These are phyloP conservation scores for Fragilariopsis cylindrus DNA, from an alignment of 108 stramenopile genomes.

Conservation along the genomic window DNA sequence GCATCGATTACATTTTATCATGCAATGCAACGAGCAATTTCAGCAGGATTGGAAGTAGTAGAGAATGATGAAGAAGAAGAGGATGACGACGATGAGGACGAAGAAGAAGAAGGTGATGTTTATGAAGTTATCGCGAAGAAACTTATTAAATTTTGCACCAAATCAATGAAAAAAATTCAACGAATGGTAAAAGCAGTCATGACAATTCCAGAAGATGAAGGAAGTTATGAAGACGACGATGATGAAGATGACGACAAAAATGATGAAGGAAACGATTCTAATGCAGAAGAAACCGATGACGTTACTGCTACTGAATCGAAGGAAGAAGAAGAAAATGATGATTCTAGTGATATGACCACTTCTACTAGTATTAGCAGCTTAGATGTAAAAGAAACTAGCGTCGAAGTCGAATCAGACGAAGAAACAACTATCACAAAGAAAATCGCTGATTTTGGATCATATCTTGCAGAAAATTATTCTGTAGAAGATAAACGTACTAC, in stretches of 20 bases:
- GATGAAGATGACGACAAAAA: conserved; percentile 4
- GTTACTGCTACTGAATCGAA: neutral
- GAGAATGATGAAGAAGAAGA: conserved; percentile 20
- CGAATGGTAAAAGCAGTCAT: conserved; percentile 37
- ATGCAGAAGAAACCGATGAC: conserved; percentile 4
- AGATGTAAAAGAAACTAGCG: conserved; percentile 1
- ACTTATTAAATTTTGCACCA: neutral
- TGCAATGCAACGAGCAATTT: conserved; percentile 23
- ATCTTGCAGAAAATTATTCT: conserved; percentile 29
- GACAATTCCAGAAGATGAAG: conserved; percentile 17
- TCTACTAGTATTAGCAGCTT: neutral
- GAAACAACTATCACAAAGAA: neutral
- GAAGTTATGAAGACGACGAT: conserved; percentile 3
- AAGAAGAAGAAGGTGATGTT: neutral
- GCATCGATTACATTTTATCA: conserved; percentile 1
- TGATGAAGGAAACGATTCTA: neutral
- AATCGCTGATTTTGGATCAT: conserved; percentile 40
- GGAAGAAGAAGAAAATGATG: no score
- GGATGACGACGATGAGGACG: conserved; percentile 7
- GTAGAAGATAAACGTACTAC: conserved; percentile 25
- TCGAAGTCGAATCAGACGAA: neutral
- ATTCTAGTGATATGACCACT: no score
- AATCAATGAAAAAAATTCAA: conserved; percentile 1
- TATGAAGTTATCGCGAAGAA: neutral
- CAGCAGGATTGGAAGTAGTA: conserved; percentile 20